These are phyloP conservation scores for Pisolithus orientalis DNA, from an alignment of 768 basidiomycete genomes.

Conservation along the genomic window DNA sequence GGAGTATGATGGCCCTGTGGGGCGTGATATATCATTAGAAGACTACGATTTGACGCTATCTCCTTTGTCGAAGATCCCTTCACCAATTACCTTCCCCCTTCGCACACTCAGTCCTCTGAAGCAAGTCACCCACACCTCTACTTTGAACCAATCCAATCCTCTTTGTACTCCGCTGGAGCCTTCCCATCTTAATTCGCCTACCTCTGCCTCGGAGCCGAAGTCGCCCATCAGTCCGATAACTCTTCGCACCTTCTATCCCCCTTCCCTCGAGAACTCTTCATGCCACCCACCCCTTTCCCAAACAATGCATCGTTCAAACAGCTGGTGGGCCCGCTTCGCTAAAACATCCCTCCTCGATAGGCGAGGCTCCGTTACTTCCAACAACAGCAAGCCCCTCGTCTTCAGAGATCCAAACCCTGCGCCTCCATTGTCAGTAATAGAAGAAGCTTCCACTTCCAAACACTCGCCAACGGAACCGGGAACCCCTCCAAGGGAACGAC, in stretches of 20 bases:
- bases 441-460: conserved; percentile 32
- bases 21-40: conserved; percentile 7
- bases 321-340: conserved; percentile 76
- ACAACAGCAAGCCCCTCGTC: conserved; percentile 31
- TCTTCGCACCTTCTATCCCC: conserved; percentile 19
- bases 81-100: conserved; percentile 16
- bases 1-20: conserved; percentile 11
- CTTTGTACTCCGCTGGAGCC: conserved; percentile 19
- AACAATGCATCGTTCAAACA: conserved; percentile 59
- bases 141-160: conserved; percentile 17
- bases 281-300: conserved; percentile 35
- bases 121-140: conserved; percentile 22
- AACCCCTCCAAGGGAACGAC: conserved; percentile 10
- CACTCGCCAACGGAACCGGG: conserved; percentile 6
- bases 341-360: conserved; percentile 61
- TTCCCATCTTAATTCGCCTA: conserved; percentile 18
- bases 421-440: conserved; percentile 56
- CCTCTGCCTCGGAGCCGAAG: conserved; percentile 21
- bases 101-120: conserved; percentile 28
- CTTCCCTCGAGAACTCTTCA: conserved; percentile 23
- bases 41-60: conserved; percentile 11
- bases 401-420: conserved; percentile 79
- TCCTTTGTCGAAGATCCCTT: conserved; percentile 6
- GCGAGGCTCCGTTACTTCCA: conserved; percentile 35
- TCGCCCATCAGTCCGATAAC: conserved; percentile 9